These are phyloP conservation scores for Phyllosticta citribraziliensis DNA, from an alignment of 2,329 filamentous ascomycete genomes.

Conservation along the genomic window DNA sequence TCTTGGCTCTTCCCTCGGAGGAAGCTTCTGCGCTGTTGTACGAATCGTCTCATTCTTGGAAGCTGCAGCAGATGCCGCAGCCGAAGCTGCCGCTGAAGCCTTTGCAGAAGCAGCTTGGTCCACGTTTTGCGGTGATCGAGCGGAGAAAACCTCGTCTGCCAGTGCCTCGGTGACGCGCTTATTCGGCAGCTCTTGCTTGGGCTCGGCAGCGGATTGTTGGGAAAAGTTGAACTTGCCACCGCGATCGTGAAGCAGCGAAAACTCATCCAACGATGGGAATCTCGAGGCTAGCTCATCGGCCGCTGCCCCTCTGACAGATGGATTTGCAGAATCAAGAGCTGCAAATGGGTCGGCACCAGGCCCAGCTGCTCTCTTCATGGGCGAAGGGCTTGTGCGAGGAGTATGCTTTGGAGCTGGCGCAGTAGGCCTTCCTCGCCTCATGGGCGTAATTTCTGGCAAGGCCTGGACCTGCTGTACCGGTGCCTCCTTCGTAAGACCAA, in stretches of 20 bases:
- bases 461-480: constrained; percentile 58
- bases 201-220: constrained; percentile 37
- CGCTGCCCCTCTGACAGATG: constrained; percentile 37
- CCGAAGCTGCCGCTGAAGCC: constrained; percentile 20
- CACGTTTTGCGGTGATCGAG: constrained; percentile 20
- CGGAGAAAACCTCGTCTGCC: constrained; percentile 74
- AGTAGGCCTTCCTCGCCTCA: constrained; percentile 75
- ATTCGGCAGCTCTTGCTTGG: constrained; percentile 27
- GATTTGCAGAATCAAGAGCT: constrained; percentile 63
- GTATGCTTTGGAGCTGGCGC: constrained; percentile 36
- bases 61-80: constrained; percentile 21
- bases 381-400: constrained; percentile 52
- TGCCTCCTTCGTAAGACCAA: constrained; percentile 76
- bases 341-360: constrained; percentile 72
- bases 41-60: constrained; percentile 25
- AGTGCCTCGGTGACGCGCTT: constrained; percentile 65
- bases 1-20: constrained; percentile 18
- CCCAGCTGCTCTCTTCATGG: constrained; percentile 52
- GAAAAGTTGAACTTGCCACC: constrained; percentile 76
- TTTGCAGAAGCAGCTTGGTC: constrained; percentile 20
- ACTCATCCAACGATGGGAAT: constrained; percentile 89
- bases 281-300: constrained; percentile 73
- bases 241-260: constrained; percentile 78
- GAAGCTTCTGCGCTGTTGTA: constrained; percentile 20
- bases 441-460: constrained; percentile 84